Evolutionary conservation across 371 early-diverging fungal species (phyloP).

Genomic region (Mortierella sp.): DNA sequence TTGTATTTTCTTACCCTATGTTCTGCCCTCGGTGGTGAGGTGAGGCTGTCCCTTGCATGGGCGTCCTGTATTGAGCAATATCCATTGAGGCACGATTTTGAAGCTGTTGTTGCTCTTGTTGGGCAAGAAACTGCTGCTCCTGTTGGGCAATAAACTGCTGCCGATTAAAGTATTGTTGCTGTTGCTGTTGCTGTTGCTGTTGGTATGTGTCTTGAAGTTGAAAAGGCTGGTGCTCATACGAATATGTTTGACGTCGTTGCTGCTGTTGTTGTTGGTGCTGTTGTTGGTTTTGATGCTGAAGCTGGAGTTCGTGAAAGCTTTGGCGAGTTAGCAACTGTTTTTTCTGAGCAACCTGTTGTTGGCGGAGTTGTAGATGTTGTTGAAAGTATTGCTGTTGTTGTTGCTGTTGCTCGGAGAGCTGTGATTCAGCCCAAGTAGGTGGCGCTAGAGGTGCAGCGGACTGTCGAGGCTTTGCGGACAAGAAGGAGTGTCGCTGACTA

Average conservation of each 20-base stretch:
- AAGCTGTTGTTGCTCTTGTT: constrained; percentile 26
- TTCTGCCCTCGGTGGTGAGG: constrained; percentile 37
- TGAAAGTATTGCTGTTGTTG: constrained; percentile 19
- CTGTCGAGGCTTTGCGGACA: constrained; percentile 26
- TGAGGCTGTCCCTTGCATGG: constrained; percentile 28
- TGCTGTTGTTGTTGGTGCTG: constrained; percentile 24
- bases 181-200: constrained; percentile 35
- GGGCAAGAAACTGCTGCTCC: constrained; percentile 9
- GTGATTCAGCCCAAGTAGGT: constrained; percentile 25
- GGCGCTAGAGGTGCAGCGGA: constrained; percentile 33
- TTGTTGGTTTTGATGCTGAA: constrained; percentile 4
- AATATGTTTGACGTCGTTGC: constrained; percentile 21
- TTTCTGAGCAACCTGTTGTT: constrained; percentile 6
- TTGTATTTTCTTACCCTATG: constrained; percentile 31
- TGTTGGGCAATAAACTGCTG: constrained; percentile 13
- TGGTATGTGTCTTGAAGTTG: constrained; percentile 8
- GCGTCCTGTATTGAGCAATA: constrained; percentile 32
- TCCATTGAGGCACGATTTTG: constrained; percentile 14
- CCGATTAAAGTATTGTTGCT: constrained; percentile 3
- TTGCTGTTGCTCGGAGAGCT: constrained; percentile 13
- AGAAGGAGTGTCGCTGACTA: constrained; percentile 14
- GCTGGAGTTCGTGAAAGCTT: constrained; percentile 6
- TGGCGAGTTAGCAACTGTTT: constrained; percentile 1
- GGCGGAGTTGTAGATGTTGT: constrained; percentile 10
- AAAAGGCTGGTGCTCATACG: constrained; percentile 15